phyloP scores from a whole-genome alignment of 768 basidiomycete species.

The Phlegmacium glaucopus region DNA sequence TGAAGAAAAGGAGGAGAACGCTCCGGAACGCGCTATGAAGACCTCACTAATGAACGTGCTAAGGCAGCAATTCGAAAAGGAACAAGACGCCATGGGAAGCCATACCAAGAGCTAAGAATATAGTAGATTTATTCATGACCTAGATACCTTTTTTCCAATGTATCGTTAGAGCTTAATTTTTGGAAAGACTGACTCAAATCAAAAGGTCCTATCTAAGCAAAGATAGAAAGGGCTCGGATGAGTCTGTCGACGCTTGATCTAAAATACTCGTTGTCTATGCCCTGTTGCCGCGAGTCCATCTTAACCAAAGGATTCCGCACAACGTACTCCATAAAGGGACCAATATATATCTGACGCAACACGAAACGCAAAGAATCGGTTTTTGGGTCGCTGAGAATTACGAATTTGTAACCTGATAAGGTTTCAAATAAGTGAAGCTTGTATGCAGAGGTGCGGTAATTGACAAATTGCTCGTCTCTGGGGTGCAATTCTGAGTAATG shows the following conservation, averaged over 20 bases:
- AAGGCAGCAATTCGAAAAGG: constrained; percentile 74
- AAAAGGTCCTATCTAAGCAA: constrained; percentile 22
- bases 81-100: constrained; percentile 28
- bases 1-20: constrained; percentile 62
- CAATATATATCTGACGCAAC: constrained; percentile 87
- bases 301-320: constrained; percentile 86
- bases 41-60: constrained; percentile 82
- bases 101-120: neutral
- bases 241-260: constrained; percentile 76
- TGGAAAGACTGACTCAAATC: neutral
- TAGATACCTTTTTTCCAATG: neutral
- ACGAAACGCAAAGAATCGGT: constrained; percentile 80
- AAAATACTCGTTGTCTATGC: constrained; percentile 93
- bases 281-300: constrained; percentile 80
- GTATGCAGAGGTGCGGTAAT: constrained; percentile 89
- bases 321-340: constrained; percentile 91
- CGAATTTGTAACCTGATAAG: constrained; percentile 88
- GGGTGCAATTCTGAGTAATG: constrained; percentile 1
- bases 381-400: constrained; percentile 87
- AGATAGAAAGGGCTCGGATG: constrained; percentile 55
- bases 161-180: neutral
- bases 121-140: neutral
- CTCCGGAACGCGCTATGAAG: constrained; percentile 79
- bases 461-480: constrained; percentile 89
- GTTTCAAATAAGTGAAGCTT: constrained; percentile 94